Evolutionary conservation across 2,329 filamentous ascomycete genomes (phyloP).

Genomic region (Aureobasidium sp.): DNA sequence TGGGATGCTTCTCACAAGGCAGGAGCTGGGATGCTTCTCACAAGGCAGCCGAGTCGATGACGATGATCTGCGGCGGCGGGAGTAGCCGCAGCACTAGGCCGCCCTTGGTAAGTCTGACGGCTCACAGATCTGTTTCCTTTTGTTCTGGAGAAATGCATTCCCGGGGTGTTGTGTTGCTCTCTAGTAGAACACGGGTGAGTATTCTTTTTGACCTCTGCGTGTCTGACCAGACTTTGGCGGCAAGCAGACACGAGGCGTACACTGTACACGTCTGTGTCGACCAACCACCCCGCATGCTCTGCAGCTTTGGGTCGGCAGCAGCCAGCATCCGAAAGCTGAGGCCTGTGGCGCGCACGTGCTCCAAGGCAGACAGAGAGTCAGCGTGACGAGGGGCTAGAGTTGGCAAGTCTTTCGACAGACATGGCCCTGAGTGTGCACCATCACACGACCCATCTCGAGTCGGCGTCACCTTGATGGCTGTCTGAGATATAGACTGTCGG

Average conservation of each 20-base stretch:
- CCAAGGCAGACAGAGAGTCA: not conserved
- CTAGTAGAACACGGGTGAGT: not conserved
- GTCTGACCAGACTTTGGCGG: not conserved
- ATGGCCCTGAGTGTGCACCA: not conserved
- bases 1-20: no score
- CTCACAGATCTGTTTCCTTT: no score
- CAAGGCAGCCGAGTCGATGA: not conserved
- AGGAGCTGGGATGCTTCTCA: no score
- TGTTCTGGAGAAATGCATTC: no score
- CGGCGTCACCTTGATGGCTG: not conserved
- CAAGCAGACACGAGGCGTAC: not conserved
- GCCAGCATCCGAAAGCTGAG: not conserved
- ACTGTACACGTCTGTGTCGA: not conserved
- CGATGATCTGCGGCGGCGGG: not conserved
- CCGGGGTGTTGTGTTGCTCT: not conserved
- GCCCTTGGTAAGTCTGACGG: not conserved
- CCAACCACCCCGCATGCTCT: not conserved
- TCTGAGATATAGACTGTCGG: not conserved
- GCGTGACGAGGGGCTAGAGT: not conserved
- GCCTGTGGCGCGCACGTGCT: not conserved
- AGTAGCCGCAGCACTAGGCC: not conserved
- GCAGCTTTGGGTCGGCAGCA: not conserved
- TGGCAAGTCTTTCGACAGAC: not conserved
- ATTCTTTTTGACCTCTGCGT: not conserved
- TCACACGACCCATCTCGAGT: not conserved